Evolutionary conservation across 2,329 filamentous ascomycete genomes (phyloP), one percentile per base, ranked within the genome.

Genomic region (Colletotrichum noveboracense): DNA sequence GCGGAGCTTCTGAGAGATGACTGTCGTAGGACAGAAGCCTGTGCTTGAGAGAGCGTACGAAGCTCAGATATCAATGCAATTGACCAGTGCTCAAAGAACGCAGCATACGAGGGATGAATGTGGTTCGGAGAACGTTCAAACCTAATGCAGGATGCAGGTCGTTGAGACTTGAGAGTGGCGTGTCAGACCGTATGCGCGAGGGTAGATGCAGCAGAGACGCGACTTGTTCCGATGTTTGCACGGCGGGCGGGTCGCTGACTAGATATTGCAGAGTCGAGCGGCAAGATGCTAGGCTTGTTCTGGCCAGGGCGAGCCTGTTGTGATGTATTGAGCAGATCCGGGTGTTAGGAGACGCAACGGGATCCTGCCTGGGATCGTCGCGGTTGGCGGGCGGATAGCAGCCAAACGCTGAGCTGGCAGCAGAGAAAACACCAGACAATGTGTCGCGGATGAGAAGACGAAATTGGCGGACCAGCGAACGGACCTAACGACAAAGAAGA

Each of bases 181-280:
- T 76, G 74, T 38, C 65, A 56, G 48, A 66, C 24, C n/a, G 60
- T 48, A 26, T 70, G 74, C 66, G 71, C 32, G 66, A 75, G 71
- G 74, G 74, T 75, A 66, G 56, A 60, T 56, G 74, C 66, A 76
- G 55, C 55, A 73, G 43, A 64, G 62, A 64, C 32, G n/a, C 32
- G 64, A 68, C 56, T 75, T 60, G 70, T 68, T 34, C 70, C 73
- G 70, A 68, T 56, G 64, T 52, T 67, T 68, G 73, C 60, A 34
- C 30, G 60, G 69, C 56, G 56, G 66, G 43, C 60, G 60, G 72
- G 64, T 64, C 34, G 70, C 56, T 70, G 71, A 52, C 21, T 76
- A 76, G 61, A 76, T 76, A 76, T 75, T 70, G 65, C 48, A 56
- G 21, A 61, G 48, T 43, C 66, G 48, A 38, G 66, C 60, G 24